Conservation (phyloP, 176 grass and related monocot species). For the Aegilops bicornis region DNA sequence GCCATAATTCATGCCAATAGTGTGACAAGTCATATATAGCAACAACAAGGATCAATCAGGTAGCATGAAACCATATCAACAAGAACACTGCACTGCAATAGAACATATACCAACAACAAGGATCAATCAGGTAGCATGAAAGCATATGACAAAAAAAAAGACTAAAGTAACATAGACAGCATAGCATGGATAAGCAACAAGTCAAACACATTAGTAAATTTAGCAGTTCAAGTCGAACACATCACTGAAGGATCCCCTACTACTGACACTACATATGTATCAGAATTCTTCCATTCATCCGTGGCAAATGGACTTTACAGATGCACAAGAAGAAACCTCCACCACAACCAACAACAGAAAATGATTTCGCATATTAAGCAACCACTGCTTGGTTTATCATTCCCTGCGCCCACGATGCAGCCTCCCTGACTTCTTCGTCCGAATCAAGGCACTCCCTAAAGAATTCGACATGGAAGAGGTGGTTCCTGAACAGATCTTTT, state of each 20-base stretch:
- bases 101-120: not conserved
- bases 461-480: constrained; percentile 72
- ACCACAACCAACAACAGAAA: constrained; percentile 22
- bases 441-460: constrained; percentile 65
- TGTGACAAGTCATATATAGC: not conserved
- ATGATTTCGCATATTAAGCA: constrained; percentile 23
- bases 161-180: not conserved
- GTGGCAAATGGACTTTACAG: constrained; percentile 47
- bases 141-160: not conserved
- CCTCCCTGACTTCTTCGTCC: constrained; percentile 70
- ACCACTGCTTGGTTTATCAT: constrained; percentile 70
- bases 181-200: constrained; percentile 15
- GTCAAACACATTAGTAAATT: constrained; percentile 25
- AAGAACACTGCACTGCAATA: too few relatives aligned
- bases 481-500: constrained; percentile 56
- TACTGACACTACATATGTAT: constrained; percentile 40
- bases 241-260: constrained; percentile 28
- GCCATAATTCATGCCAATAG: not conserved
- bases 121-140: not conserved
- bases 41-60: not conserved
- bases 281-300: constrained; percentile 42
- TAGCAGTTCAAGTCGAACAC: constrained; percentile 30
- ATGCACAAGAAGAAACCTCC: constrained; percentile 34
- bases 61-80: too few relatives aligned
- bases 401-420: constrained; percentile 60